Base-by-base conservation (phyloP, 805 yeast species). In the Pichia scutulata region DNA sequence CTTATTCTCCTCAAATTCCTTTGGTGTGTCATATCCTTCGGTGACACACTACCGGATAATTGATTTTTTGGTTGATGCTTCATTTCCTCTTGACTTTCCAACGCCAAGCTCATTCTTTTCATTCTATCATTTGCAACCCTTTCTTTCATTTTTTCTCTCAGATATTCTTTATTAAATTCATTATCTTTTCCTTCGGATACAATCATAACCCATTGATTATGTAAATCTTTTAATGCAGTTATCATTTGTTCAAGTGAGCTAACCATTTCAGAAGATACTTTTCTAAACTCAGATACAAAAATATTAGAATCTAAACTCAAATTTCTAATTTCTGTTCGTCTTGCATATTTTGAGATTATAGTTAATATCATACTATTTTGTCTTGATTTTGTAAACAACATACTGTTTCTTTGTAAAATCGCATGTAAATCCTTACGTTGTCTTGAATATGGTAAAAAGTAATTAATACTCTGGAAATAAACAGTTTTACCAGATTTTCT, bases 291-390 rank as follows among this genome's bases (percentile, higher is more conserved):
- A 18, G 50, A 25, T 12, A 54, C 44, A 26, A 50, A 54, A 7
- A 42, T 44, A 10, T 37, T 39, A n/a, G 37, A 46, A 28, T 50
- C 51, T 41, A 48, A 23, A 19, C 39, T 44, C 7, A 46, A 7
- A 33, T 50, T 45, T 39, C 42, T 40, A 4, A 50, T 47, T 25
- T 49, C 50, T 30, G 52, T 71, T 70, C 54, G 70, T 70, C 46
- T 80, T 61, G 78, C 63, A 43, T 76, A 69, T 49, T 75, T 69
- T 0, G 78, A 68, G 23, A 78, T 67, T 9, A 70, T 69, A 3
- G 82, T 77, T 46, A 77, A 65, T 24, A 79, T 58, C 12, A 74
- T 65, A 25, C 75, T 77, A 55, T 76, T 78, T 52, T 75, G 77
- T 69, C 77, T 64, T 16, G 74, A 62, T n/a, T 69, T 65, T 52